Conservation (phyloP, 2,329 filamentous ascomycete genomes). For the Fusarium sp. region DNA sequence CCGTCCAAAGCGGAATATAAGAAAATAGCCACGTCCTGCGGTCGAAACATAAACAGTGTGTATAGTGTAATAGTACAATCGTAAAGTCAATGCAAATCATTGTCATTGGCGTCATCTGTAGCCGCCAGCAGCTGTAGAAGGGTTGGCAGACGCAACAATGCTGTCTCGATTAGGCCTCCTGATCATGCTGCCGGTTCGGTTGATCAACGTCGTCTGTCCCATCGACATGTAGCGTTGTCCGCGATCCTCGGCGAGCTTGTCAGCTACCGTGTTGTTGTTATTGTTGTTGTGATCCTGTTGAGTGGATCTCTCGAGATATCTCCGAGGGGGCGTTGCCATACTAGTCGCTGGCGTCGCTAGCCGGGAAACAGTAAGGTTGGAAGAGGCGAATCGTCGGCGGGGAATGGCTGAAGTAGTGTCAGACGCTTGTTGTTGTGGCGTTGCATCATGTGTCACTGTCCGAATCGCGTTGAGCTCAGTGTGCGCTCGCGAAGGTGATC, state of each 20-base stretch:
- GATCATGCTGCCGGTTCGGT: slow-evolving; percentile 60
- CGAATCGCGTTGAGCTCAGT: slow-evolving; percentile 64
- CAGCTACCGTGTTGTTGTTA: slow-evolving; percentile 36
- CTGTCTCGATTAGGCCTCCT: slow-evolving; percentile 58
- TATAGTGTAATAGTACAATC: slow-evolving; percentile 44
- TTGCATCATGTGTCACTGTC: slow-evolving; percentile 42
- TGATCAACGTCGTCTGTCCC: slow-evolving; percentile 55
- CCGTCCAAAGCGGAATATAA: slow-evolving; percentile 41
- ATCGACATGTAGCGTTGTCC: slow-evolving; percentile 57
- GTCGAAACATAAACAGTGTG: slow-evolving; percentile 38
- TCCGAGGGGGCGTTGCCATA: slow-evolving; percentile 54
- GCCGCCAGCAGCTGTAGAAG: slow-evolving; percentile 54
- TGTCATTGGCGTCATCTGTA: slow-evolving; percentile 58
- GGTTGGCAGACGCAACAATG: slow-evolving; percentile 47
- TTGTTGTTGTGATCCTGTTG: slow-evolving; percentile 54
- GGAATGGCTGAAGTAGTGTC: slow-evolving; percentile 54
- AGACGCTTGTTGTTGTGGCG: slow-evolving; percentile 39
- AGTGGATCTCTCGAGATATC: slow-evolving; percentile 61
- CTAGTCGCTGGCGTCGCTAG: slow-evolving; percentile 55
- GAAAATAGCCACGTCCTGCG: slow-evolving; percentile 49
- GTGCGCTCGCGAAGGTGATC: slow-evolving; percentile 68
- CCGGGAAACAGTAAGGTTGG: slow-evolving; percentile 59
- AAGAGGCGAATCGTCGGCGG: slow-evolving; percentile 64
- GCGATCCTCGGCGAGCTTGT: slow-evolving; percentile 42
- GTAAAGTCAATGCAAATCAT: slow-evolving; percentile 42